Conservation (phyloP, 306 rosid genomes). For the Citrullus mucosospermus region DNA sequence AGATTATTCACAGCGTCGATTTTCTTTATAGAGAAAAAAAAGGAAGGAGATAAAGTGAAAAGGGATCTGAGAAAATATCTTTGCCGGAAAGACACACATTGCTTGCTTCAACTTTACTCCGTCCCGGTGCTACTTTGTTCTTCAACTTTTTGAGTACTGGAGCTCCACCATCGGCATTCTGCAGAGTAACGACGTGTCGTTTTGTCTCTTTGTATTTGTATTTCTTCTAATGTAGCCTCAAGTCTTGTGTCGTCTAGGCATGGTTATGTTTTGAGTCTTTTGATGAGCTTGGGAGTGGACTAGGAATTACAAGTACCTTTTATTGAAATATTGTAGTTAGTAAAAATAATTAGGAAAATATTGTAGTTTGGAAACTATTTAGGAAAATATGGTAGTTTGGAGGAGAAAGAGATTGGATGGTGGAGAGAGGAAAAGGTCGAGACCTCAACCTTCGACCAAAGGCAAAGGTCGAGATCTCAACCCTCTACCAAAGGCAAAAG, state of each 20-base stretch:
- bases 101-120: neutral
- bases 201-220: neutral
- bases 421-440: too few species aligned
- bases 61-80: neutral
- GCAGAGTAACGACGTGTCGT: conserved; percentile 7
- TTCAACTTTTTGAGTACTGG: neutral
- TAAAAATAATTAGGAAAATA: too few species aligned
- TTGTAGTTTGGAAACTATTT: too few species aligned
- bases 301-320: too few species aligned
- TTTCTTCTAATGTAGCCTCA: neutral
- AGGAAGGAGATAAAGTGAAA: neutral
- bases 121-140: neutral
- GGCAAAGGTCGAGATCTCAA: too few species aligned
- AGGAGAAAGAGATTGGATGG: too few species aligned
- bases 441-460: too few species aligned
- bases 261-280: too few species aligned
- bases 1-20: neutral
- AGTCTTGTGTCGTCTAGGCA: neutral
- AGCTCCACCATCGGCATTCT: conserved; percentile 1
- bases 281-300: too few species aligned
- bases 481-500: too few species aligned
- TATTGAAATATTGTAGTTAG: too few species aligned
- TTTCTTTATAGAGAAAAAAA: neutral
- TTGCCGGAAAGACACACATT: conserved; percentile 5
- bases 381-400: too few species aligned